These are phyloP conservation scores for Venturia aucupariae DNA, from an alignment of 2,329 filamentous ascomycete species.

Conservation along the genomic window DNA sequence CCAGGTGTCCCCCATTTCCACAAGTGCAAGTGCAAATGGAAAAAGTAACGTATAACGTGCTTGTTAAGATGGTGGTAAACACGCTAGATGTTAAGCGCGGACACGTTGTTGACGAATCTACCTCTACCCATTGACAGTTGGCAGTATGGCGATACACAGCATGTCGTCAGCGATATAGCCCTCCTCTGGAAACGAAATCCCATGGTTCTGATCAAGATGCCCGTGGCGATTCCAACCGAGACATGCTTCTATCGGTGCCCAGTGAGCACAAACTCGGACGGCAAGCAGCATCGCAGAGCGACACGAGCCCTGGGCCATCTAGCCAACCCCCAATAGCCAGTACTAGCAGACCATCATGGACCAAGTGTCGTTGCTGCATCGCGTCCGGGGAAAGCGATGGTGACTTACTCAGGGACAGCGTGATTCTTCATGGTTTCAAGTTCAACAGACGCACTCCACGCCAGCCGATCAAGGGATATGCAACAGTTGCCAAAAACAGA, in stretches of 20 bases:
- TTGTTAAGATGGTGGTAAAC: not conserved
- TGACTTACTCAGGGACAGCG: not conserved
- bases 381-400: not conserved
- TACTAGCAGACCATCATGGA: not conserved
- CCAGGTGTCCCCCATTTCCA: not conserved
- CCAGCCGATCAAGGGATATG: not conserved
- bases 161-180: not conserved
- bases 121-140: not conserved
- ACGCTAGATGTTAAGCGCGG: not conserved
- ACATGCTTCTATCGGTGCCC: not conserved
- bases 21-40: not conserved
- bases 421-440: not conserved
- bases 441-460: not conserved
- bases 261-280: not conserved
- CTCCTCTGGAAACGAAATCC: not conserved
- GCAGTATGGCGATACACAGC: not conserved
- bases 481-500: not conserved
- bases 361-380: not conserved
- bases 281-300: not conserved
- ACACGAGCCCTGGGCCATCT: too few relatives aligned
- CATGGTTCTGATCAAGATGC: not conserved
- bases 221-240: not conserved
- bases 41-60: slow-evolving; percentile 1
- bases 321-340: too few relatives aligned
- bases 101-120: not conserved